Evolutionary conservation across 768 basidiomycete genomes (phyloP).

Genomic region (Serendipita indica): DNA sequence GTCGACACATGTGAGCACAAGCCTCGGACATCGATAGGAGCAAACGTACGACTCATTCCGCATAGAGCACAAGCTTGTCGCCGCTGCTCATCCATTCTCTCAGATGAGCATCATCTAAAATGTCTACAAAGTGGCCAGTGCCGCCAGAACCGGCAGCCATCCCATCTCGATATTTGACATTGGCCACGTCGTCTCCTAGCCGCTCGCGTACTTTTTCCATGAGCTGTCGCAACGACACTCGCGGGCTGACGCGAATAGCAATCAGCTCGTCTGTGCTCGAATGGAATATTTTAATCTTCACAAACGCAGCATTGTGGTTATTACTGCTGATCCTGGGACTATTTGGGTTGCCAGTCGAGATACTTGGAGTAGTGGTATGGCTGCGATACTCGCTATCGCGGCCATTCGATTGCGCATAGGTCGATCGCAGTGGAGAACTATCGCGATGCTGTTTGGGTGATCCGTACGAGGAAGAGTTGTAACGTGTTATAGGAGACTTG

Average conservation of each 20-base stretch:
- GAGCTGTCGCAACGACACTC: conserved; percentile 69
- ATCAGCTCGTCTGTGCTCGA: conserved; percentile 86
- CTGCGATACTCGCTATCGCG: neutral
- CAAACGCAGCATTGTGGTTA: conserved; percentile 72
- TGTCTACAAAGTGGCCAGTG: conserved; percentile 45
- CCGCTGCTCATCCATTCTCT: conserved; percentile 61
- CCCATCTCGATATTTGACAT: conserved; percentile 64
- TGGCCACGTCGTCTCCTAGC: conserved; percentile 54
- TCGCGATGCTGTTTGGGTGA: neutral
- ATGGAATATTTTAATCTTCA: conserved; percentile 98
- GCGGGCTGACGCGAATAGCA: conserved; percentile 91
- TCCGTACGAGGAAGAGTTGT: neutral
- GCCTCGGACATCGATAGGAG: too few relatives aligned
- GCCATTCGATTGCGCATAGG: neutral
- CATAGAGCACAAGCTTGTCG: conserved; percentile 73
- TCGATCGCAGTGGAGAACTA: neutral
- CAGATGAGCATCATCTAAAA: conserved; percentile 50
- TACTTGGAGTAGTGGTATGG: neutral
- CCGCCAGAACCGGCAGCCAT: conserved; percentile 17
- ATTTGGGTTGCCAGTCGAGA: conserved; percentile 25
- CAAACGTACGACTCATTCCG: too few relatives aligned
- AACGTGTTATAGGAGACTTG: neutral
- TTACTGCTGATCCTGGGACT: conserved; percentile 60
- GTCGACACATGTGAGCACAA: too few relatives aligned
- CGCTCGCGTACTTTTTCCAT: conserved; percentile 86